Evolutionary conservation across 306 rosid genomes (phyloP).

Genomic region (Fragaria ananassa): DNA sequence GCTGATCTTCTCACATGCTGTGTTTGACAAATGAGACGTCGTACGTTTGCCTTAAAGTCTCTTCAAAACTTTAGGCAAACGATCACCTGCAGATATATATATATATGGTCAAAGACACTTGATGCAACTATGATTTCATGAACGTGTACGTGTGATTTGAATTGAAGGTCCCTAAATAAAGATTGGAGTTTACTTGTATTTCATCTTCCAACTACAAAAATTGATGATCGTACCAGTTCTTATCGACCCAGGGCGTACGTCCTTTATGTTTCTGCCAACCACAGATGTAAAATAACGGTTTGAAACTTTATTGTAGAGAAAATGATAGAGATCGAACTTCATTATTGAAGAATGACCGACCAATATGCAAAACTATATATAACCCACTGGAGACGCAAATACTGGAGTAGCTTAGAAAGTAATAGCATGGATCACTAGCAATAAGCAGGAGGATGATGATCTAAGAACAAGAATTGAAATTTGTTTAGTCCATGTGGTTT

Average conservation of each 20-base stretch:
- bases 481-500: no score
- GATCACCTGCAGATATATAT: neutral
- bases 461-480: no score
- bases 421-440: neutral
- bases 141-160: neutral
- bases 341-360: neutral
- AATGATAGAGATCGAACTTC: neutral
- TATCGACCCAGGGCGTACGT: neutral
- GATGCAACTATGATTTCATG: neutral
- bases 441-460: neutral
- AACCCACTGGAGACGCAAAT: neutral
- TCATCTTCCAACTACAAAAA: neutral
- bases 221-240: neutral
- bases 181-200: neutral
- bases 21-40: neutral
- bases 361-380: neutral
- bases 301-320: neutral
- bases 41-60: neutral
- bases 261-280: neutral
- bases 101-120: neutral
- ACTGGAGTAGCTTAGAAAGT: neutral
- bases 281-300: neutral
- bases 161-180: neutral
- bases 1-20: constrained; percentile 16
- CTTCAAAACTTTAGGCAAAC: neutral